Base-by-base conservation (phyloP, 1,139 yeast species). In the Lodderomyces pseudojiufengensis region DNA sequence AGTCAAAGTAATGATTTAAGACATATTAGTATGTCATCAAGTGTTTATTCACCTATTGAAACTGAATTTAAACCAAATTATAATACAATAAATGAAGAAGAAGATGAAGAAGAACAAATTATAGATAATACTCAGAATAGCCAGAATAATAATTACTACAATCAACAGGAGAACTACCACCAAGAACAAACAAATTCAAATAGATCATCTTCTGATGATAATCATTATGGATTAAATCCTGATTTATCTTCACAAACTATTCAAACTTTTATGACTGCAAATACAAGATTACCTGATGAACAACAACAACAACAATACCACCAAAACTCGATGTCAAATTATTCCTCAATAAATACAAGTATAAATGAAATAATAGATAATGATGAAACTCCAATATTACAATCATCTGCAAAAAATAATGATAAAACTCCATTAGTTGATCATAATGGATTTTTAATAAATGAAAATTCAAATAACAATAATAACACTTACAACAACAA, bases 281-380 rank as follows among this genome's bases (percentile, higher is more conserved):
- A 36, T n/a, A 36, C 33, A 22, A 32, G 30, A 13, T 36, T 35
- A 9, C 27, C 34, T 30, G 30, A 34, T 8, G 31, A 15, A 28
- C 12, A 21, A 11, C 8, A 5, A 20, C 20, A 9, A 14, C 29
- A 27, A 27, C 30, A 20, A 16, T 24, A 11, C 4, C 31, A n/a
- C 11, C 30, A 20, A 16, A 23, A 11, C 4, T 24, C 3, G 15
- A n/a, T 18, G 11, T 13, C 31, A 28, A 24, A 12, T 38, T 62
- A 63, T 41, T 50, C 63, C 2, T 59, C 68, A 27, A 64, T 63
- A 32, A 63, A 61, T 43, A 51, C 58, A 9, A 59, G 66, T 13
- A 44, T 62, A n/a, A 54, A 53, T 24, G 39, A 43, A 22, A 18
- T 45, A 39, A 24, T 31, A 5, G 66, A 59, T 35, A 48, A 57